Percentiles rank a stretch among this genome's conserved stretches.
phyloP scores from a whole-genome alignment of 129 eudicot species.

The Dittrichia graveolens region DNA sequence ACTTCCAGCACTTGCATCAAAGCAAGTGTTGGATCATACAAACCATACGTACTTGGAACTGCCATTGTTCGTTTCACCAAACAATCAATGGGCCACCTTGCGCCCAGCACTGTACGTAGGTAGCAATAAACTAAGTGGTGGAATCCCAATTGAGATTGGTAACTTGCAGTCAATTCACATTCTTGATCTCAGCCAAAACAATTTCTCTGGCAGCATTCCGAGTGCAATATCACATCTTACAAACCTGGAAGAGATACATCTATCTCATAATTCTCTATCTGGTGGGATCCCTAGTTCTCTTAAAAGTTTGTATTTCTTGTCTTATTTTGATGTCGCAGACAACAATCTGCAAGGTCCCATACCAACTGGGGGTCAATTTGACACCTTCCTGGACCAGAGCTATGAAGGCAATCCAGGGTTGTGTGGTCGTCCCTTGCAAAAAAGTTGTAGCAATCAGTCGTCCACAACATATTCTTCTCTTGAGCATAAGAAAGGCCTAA shows the following conservation, averaged over 20 bases:
- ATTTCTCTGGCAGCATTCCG: constrained; percentile 1
- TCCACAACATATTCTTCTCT: not conserved
- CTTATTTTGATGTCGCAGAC: not conserved
- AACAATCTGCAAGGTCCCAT: not conserved
- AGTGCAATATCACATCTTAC: not conserved
- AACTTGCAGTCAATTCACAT: not conserved
- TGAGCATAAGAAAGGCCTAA: not conserved
- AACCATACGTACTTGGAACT: not conserved
- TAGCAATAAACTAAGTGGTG: not conserved
- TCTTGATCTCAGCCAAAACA: not conserved
- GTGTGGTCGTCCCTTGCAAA: not conserved
- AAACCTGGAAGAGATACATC: not conserved
- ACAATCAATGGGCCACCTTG: not conserved
- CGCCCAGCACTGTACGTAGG: not conserved
- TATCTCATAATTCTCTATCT: not conserved
- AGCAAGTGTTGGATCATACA: not conserved
- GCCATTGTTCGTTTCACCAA: not conserved
- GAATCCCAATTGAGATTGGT: not conserved
- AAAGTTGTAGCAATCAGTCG: not conserved
- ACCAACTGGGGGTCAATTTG: constrained; percentile 1
- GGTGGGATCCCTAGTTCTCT: not conserved
- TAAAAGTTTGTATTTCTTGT: not conserved
- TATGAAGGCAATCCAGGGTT: constrained; percentile 1
- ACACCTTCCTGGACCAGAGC: not conserved
- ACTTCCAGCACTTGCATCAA: constrained; percentile 11